A percentile compares a stretch with the other conserved stretches of the same genome.
These are phyloP conservation scores for Marchantia paleacea DNA, from an alignment of 225 moss, liverwort and hornwort species.

Conservation along the genomic window DNA sequence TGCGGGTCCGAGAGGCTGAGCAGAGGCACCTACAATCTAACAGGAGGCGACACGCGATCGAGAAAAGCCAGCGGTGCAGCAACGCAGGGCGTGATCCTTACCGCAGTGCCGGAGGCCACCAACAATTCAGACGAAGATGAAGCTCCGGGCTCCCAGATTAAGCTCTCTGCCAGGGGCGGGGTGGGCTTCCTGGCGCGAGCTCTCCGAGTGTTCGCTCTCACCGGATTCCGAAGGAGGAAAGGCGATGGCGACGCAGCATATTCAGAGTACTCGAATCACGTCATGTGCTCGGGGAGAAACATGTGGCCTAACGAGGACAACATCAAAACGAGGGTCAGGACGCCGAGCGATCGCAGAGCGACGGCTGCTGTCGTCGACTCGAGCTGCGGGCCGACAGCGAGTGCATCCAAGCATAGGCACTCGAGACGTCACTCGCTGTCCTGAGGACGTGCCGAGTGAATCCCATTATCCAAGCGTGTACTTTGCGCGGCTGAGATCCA, in stretches of 20 bases:
- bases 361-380: not conserved
- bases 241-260: not conserved
- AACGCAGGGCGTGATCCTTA: not conserved
- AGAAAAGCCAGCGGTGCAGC: not conserved
- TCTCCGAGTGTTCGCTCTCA: constrained; percentile 26
- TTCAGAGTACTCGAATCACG: constrained; percentile 4
- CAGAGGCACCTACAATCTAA: not conserved
- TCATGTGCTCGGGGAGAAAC: constrained; percentile 21
- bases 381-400: not conserved
- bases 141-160: not conserved
- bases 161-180: constrained; percentile 19
- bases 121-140: constrained; percentile 25
- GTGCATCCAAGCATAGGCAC: not conserved
- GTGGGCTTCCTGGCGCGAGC: constrained; percentile 29
- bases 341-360: not conserved
- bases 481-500: not conserved
- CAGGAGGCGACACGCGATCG: constrained; percentile 1
- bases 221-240: constrained; percentile 27
- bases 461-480: not conserved
- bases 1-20: constrained; percentile 19
- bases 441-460: not conserved
- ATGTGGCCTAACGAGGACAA: constrained; percentile 21
- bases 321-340: not conserved
- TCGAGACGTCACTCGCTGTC: constrained; percentile 5
- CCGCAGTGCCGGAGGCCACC: constrained; percentile 14